Base-by-base conservation (phyloP, 1,139 yeast species). In the Schizosaccharomyces versatilis region DNA sequence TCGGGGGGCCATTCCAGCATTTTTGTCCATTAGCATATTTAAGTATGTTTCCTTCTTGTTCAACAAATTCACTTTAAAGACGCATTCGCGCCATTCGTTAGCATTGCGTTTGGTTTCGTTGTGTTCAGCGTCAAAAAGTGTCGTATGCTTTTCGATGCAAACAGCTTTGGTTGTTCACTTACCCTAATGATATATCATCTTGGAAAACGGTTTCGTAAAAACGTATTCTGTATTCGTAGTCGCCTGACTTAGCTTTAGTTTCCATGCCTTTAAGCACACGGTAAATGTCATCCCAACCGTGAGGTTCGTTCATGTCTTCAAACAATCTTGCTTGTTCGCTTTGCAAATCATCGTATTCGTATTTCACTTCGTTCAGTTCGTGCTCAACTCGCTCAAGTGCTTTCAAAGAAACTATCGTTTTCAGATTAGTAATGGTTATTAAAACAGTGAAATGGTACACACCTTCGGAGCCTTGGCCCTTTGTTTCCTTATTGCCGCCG, bases 1-100 rank as follows among this genome's bases (percentile, higher is more conserved):
- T 76, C 38, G 71, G 67, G 2, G 97, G 97, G 0, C 98, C 98
- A 65, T 86, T 84, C 96, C 98, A 90, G 67, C 99, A 93, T 63
- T 74, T 75, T 54, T 79, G 79, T n/a, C 99, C 99, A 40, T 72
- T 66, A 6, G 56, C n/a, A 47, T 54, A 88, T 38, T 68, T 67
- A 17, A 79, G 66, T 9, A 66, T 68, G 47, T 74, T 60, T 8
- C 63, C 67, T 36, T 59, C 59, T 7, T 54, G 36, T 36, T 54
- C 38, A 6, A 55, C 60, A 41, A 55, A 58, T 19, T 40, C 44
- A 8, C 56, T 54, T 48, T 47, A 53, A 14, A 3, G 47, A 61
- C 41, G 63, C 64, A 51, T 63, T 61, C 24, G 63, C 57, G 53
- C 14, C 36, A 42, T 42, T 24, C 32, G 32, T 24, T 12, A 36